Evolutionary conservation across 108 stramenopile genomes (phyloP).

Genomic region (Skeletonema potamos): DNA sequence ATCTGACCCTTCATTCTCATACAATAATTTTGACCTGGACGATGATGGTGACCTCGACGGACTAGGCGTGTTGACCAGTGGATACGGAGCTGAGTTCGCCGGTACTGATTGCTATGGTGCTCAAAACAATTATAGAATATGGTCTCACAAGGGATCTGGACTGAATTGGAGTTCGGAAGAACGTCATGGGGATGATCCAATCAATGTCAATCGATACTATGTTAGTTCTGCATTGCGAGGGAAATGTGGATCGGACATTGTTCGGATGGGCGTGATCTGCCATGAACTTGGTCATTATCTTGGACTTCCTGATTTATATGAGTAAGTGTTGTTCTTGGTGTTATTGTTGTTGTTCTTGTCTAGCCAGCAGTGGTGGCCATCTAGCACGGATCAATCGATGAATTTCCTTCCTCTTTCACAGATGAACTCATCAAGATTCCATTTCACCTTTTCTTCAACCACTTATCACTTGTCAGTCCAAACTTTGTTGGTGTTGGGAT

Average conservation of each 20-base stretch:
- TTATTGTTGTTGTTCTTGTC: not conserved
- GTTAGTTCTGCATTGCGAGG: constrained; percentile 40
- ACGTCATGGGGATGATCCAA: not conserved
- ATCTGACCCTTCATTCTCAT: not conserved
- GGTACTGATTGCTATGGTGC: constrained; percentile 49
- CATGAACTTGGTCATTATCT: constrained; percentile 54
- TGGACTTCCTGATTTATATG: constrained; percentile 56
- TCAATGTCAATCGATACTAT: constrained; percentile 45
- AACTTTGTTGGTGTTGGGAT: constrained; percentile 38
- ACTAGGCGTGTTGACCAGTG: constrained; percentile 66
- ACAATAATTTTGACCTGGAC: constrained; percentile 27
- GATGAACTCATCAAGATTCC: too few relatives aligned
- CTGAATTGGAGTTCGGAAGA: constrained; percentile 16
- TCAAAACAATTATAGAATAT: constrained; percentile 27
- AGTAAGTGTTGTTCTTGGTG: too few relatives aligned
- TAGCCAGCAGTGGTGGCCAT: too few relatives aligned
- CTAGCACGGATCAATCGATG: too few relatives aligned
- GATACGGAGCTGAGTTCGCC: constrained; percentile 74
- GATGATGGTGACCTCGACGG: constrained; percentile 49
- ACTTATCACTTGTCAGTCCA: too few relatives aligned
- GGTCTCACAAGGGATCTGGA: constrained; percentile 50
- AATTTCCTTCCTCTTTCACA: not conserved
- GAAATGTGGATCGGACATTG: constrained; percentile 36
- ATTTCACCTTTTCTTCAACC: too few relatives aligned
- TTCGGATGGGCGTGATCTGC: constrained; percentile 50